These are phyloP conservation scores for Pseudozyma pruni DNA, from an alignment of 1,284 basidiomycete species.

Conservation along the genomic window DNA sequence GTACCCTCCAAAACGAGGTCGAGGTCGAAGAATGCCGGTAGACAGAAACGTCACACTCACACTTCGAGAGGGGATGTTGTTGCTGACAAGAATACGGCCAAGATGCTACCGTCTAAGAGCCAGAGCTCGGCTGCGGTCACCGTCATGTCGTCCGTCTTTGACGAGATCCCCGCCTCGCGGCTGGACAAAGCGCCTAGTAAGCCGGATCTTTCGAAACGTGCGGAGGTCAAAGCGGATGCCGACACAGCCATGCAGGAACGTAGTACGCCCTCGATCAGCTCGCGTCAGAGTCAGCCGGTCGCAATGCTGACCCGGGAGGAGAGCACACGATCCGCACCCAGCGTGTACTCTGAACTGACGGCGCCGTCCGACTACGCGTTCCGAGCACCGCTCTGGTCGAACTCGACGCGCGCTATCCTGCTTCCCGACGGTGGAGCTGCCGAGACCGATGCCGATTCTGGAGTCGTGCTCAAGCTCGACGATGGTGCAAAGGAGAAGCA, in stretches of 20 bases:
- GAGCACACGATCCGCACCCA: slow-evolving; percentile 26
- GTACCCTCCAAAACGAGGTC: too few species aligned
- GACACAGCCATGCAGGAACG: slow-evolving; percentile 30
- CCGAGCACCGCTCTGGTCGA: slow-evolving; percentile 32
- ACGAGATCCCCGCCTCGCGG: slow-evolving; percentile 30
- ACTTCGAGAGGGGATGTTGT: too few species aligned
- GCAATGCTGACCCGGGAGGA: slow-evolving; percentile 14
- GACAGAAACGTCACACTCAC: slow-evolving; percentile 37
- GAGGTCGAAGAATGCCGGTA: slow-evolving; percentile 8
- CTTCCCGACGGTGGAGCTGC: slow-evolving; percentile 13
- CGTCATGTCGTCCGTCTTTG: slow-evolving; percentile 36
- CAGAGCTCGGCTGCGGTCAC: slow-evolving; percentile 38
- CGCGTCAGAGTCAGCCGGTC: slow-evolving; percentile 19
- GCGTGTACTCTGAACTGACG: slow-evolving; percentile 45
- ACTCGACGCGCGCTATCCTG: neutral
- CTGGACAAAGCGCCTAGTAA: slow-evolving; percentile 2
- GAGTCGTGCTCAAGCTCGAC: neutral
- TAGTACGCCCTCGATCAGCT: slow-evolving; percentile 41
- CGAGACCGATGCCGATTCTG: slow-evolving; percentile 7
- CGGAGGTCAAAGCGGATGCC: slow-evolving; percentile 30
- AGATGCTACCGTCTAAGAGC: slow-evolving; percentile 21
- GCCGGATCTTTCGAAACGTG: too few species aligned
- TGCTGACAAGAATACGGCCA: slow-evolving; percentile 4
- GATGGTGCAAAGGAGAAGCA: slow-evolving; percentile 14
- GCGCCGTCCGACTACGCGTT: slow-evolving; percentile 43